Base-by-base conservation (phyloP, 257 asterid genomes). In the Vinca minor region DNA sequence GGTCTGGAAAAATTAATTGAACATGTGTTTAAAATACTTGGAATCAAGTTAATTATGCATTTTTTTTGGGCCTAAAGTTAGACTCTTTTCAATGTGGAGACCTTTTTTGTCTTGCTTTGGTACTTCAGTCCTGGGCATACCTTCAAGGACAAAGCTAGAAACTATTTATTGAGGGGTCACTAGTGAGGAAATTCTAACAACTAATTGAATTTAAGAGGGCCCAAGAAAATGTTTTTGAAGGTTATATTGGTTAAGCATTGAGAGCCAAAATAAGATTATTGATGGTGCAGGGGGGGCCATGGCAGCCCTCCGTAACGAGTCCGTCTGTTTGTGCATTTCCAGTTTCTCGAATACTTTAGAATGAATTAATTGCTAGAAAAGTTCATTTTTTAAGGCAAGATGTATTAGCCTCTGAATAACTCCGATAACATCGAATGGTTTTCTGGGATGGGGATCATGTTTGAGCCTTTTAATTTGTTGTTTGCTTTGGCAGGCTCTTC, bases 401-500 rank as follows among this genome's bases (percentile, higher is more conserved):
- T n/a, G 46, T 45, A 3, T 5, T 21, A n/a, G 5, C 35, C 31
- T 67, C 6, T 34, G 2, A 3, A 23, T 31, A 31, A 1, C 17
- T 6, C 59, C 3, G 13, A 36, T 18, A 4, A 17, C 32, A 5
- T 26, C 5, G 20, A 41, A 49, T 12, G 4, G 38, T 41, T 41
- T 53, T 3, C 44, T 29, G 38, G 34, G 46, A 35, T 20, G 32
- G 29, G 20, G 20, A 53, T 5, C 45, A 1, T 38, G 20, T 11
- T 15, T 61, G 42, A 53, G 47, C 8, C 36, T 70, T 59, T 56
- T 41, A 42, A 59, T 76, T 41, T 49, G 71, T 31, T 57, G 49
- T 28, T 70, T 52, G 69, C 14, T 7, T 56, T 34, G 42, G 79
- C 84, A 93, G 99, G 99, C 99, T 57, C 77, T 89, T 65, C 99